Conservation (phyloP, 2,329 filamentous ascomycete species). For the Beauveria sp. region DNA sequence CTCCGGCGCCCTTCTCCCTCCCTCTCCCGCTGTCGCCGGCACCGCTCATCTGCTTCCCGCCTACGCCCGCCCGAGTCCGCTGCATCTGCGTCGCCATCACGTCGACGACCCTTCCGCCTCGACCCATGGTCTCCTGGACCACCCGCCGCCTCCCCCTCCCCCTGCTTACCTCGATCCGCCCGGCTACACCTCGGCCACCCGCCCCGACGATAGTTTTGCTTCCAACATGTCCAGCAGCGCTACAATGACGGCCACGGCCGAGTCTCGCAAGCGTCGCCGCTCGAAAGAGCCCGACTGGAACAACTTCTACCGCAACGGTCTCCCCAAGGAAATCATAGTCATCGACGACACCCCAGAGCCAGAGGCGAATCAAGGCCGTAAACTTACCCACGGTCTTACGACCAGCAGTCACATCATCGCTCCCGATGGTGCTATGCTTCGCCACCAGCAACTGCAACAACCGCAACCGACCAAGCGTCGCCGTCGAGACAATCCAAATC, state of each 20-base stretch:
- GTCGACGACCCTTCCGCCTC: conserved; percentile 21
- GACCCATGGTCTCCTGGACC: conserved; percentile 25
- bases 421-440: conserved; percentile 17
- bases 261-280: conserved; percentile 44
- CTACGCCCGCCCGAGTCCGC: conserved; percentile 15
- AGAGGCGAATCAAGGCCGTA: conserved; percentile 35
- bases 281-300: conserved; percentile 67
- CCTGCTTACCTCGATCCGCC: conserved; percentile 16
- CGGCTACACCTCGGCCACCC: not conserved
- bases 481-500: conserved; percentile 53
- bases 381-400: conserved; percentile 27
- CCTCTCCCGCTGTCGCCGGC: conserved; percentile 20
- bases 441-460: conserved; percentile 25
- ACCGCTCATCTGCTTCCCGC: conserved; percentile 14
- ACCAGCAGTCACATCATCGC: conserved; percentile 23
- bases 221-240: conserved; percentile 14
- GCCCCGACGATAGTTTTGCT: conserved; percentile 4
- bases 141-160: conserved; percentile 24
- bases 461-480: conserved; percentile 62
- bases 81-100: conserved; percentile 20
- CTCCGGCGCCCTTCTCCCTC: conserved; percentile 24
- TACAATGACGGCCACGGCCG: conserved; percentile 19
- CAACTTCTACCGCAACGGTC: conserved; percentile 73
- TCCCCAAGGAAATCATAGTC: conserved; percentile 78
- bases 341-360: conserved; percentile 67